Base-by-base conservation (phyloP, 805 yeast genomes). In the Cyberlindnera amylophila region DNA sequence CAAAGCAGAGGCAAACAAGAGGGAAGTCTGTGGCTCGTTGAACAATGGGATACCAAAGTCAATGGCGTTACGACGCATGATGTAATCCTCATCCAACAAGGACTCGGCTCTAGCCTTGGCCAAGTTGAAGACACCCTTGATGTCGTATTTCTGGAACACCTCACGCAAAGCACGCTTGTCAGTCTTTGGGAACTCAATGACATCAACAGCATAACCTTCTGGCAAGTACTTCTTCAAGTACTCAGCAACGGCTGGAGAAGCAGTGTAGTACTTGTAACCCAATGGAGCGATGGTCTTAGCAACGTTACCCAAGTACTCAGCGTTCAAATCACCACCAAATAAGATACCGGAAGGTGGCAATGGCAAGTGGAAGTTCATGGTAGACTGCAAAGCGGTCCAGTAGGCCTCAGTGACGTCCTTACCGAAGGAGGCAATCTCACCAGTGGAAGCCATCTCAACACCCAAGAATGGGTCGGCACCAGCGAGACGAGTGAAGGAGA, bases 401-500 rank as follows among this genome's bases (percentile, higher is more conserved):
- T 93, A 93, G 28, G 98, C 96, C 68, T 93, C 98, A 43, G 75
- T 57, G 49, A 84, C 65, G 65, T 87, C 83, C 49, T 72, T 72
- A 56, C 99, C 99, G 63, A 93, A 93, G 63, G 96, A 86, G 24
- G 99, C 99, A 63, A 93, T 86, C 71, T 93, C 99, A 67, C 99
- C 99, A 39, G 99, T 93, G 11, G 98, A 90, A 6, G 98, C 83
- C 99, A 93, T 93, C 72, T 93, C 99, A 53, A 93, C 99, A 51
- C 99, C 99, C 62, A 93, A 75, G 76, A 86, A 90, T 51, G 99
- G 99, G 67, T 93, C 99, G 38, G 99, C 99, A 53, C 99, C 99
- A 15, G 98, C 97, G 59, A 93, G 75, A 72, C 99, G 82, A 31
- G 98, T 90, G 74, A 93, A 93, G 7, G 98, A 91, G 69, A 93